These are phyloP conservation scores for Margaritispora aquatica DNA, from an alignment of 495 filamentous ascomycete species.

Conservation along the genomic window DNA sequence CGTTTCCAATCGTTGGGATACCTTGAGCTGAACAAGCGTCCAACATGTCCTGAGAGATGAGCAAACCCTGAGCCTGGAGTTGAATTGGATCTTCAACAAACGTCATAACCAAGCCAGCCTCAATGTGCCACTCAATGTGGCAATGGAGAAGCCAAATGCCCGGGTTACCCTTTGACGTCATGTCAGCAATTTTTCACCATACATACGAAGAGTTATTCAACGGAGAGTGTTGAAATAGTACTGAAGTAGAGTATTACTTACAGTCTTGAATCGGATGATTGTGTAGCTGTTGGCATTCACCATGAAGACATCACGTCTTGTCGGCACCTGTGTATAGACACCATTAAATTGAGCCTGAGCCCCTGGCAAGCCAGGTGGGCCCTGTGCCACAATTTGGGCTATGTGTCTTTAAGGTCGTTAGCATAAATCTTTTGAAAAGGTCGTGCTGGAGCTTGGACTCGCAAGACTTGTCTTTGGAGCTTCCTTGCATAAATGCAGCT, in stretches of 20 bases:
- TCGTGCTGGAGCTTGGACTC: too few species aligned
- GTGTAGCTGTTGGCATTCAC: slow-evolving; percentile 48
- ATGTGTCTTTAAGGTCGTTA: too few species aligned
- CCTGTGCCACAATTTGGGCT: too few species aligned
- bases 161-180: slow-evolving; percentile 62
- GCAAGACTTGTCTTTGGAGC: too few species aligned
- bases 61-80: slow-evolving; percentile 56
- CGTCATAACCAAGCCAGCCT: slow-evolving; percentile 44
- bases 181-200: too few species aligned
- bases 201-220: too few species aligned
- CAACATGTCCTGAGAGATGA: slow-evolving; percentile 58
- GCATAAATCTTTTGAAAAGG: too few species aligned
- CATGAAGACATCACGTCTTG: slow-evolving; percentile 47
- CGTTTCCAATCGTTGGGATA: slow-evolving; percentile 58
- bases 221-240: too few species aligned
- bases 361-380: too few species aligned
- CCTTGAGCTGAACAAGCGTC: slow-evolving; percentile 46
- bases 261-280: slow-evolving; percentile 49
- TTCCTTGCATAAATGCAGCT: too few species aligned
- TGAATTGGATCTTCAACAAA: slow-evolving; percentile 74
- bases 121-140: slow-evolving; percentile 70
- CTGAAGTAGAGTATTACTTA: too few species aligned
- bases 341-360: background rate
- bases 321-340: slow-evolving; percentile 29
- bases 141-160: slow-evolving; percentile 80